These are phyloP conservation scores for Potentilla sterilis DNA, from an alignment of 306 rosid genomes.

Conservation along the genomic window DNA sequence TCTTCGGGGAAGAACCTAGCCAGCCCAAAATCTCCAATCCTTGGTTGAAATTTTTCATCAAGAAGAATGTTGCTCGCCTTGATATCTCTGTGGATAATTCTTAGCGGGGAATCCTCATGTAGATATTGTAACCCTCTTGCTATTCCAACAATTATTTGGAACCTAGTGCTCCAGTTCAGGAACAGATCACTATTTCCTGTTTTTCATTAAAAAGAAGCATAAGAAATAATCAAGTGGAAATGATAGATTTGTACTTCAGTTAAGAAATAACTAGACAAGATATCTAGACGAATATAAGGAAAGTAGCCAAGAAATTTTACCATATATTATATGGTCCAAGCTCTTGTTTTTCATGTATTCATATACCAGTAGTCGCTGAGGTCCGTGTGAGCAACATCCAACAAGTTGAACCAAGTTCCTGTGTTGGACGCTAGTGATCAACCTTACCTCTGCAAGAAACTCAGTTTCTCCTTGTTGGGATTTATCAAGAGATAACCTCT, in stretches of 20 bases:
- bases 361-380: slow-evolving; percentile 77
- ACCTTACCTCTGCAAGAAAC: slow-evolving; percentile 79
- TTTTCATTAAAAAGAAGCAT: slow-evolving; percentile 15
- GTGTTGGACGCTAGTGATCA: slow-evolving; percentile 89
- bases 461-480: slow-evolving; percentile 87
- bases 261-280: not conserved
- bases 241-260: not conserved
- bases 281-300: not conserved
- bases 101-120: slow-evolving; percentile 81
- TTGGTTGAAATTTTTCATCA: slow-evolving; percentile 74
- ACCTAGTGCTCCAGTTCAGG: slow-evolving; percentile 68
- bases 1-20: slow-evolving; percentile 96
- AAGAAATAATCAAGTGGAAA: not conserved
- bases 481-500: slow-evolving; percentile 70
- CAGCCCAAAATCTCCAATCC: slow-evolving; percentile 89
- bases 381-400: slow-evolving; percentile 83
- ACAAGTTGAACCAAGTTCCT: slow-evolving; percentile 79
- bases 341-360: slow-evolving; percentile 83
- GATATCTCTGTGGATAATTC: slow-evolving; percentile 88
- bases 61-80: slow-evolving; percentile 98
- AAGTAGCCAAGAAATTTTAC: slow-evolving; percentile 26
- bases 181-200: slow-evolving; percentile 54
- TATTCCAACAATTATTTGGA: slow-evolving; percentile 73
- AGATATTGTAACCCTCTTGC: slow-evolving; percentile 88
- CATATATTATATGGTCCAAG: slow-evolving; percentile 67